Base-by-base conservation (phyloP, 306 rosid genomes). In the Vigna trinervia region DNA sequence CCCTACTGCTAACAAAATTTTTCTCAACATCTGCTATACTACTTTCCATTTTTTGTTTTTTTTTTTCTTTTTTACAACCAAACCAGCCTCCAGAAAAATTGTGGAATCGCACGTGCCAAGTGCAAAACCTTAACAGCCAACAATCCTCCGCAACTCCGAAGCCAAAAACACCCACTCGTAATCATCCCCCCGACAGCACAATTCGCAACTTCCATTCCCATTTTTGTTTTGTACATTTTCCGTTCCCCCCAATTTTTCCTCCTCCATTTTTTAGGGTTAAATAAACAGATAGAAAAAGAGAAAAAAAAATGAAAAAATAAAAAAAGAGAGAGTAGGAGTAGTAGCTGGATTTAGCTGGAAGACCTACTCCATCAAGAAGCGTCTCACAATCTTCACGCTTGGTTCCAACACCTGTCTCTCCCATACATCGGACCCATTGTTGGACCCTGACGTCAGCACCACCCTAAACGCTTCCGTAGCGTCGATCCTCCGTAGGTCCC, bases 381-480 rank as follows among this genome's bases (percentile, higher is more conserved):
- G 81, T 78, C 84, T 89, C 97, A 95, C 97, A 92, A 95, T 91
- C 90, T 92, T 86, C 89, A 85, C 89, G 97, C 99, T 90, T 80
- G 97, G 92, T 86, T 84, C 92, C 84, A 88, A 75, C 62, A 90
- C 96, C 83, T 87, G 88, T 56, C 76, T 77, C 78, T 82, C 88
- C 99, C 99, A 95, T 61, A 84, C 72, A 58, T 85, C 96, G 13
- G 95, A 71, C 13, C 50, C 50, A 12, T 45, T 11, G 50, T 12
- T 45, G 15, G 50, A 45, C 14, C 69, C 7, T 51, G 87, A 68
- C 81, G 83, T 83, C 88, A 92, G n/a, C 82, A 73, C 86, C 80
- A 81, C 84, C 74, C 74, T 36, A 60, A 92, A 84, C 41, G 89
- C 85, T 74, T 87, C 96, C 69, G 97, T 95, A 0, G 97, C 99